Percentiles rank a stretch among this genome's conserved stretches.
Evolutionary conservation across 495 filamentous ascomycete species (phyloP).

Genomic region (Symbiotaphrina buchneri): DNA sequence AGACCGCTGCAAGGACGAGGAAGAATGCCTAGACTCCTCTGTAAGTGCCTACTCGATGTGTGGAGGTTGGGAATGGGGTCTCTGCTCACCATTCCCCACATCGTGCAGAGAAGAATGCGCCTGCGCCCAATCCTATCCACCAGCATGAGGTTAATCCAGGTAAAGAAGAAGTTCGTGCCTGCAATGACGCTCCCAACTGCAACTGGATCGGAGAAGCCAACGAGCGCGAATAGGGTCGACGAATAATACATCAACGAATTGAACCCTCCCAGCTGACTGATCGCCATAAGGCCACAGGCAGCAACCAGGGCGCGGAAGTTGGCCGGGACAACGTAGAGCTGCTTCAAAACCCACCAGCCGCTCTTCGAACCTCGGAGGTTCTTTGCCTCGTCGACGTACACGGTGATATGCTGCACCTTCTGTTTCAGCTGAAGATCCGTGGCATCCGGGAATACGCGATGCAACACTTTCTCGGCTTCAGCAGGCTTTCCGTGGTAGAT

Average conservation of each 20-base stretch:
- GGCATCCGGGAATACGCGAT: constrained; percentile 16
- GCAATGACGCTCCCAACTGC: constrained; percentile 25
- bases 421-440: constrained; percentile 15
- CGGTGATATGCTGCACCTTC: constrained; percentile 15
- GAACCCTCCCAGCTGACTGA: constrained; percentile 15
- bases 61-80: not conserved
- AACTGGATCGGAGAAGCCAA: constrained; percentile 53
- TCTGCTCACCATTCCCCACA: constrained; percentile 15
- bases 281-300: constrained; percentile 26
- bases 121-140: constrained; percentile 25
- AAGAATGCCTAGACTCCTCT: constrained; percentile 11
- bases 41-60: no score
- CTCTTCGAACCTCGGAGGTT: constrained; percentile 13
- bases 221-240: constrained; percentile 63
- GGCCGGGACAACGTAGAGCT: constrained; percentile 19
- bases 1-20: constrained; percentile 19
- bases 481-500: constrained; percentile 20
- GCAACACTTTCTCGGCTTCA: constrained; percentile 16
- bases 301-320: constrained; percentile 23
- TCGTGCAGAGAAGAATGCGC: constrained; percentile 19
- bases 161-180: constrained; percentile 29
- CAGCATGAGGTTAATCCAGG: constrained; percentile 22
- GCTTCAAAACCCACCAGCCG: constrained; percentile 17
- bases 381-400: constrained; percentile 16
- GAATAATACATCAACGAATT: constrained; percentile 69